A percentile compares a stretch with the other conserved stretches of the same genome.
phyloP scores from a whole-genome alignment of 805 yeast genomes.

The Wilhelminamyces savonicus region DNA sequence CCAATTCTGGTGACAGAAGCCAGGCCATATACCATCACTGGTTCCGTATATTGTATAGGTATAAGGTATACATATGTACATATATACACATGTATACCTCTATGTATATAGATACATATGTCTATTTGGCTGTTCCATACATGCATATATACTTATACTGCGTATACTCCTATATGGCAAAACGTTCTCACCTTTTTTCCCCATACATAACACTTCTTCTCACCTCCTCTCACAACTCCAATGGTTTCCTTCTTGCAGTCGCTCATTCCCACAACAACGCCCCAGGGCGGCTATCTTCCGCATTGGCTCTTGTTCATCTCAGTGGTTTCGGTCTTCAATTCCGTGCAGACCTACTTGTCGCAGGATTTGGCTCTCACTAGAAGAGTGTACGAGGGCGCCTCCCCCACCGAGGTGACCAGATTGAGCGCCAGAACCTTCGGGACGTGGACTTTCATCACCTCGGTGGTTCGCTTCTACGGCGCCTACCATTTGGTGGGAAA shows the following conservation, averaged over 20 bases:
- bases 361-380: conserved; percentile 66
- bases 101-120: too few relatives aligned
- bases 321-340: conserved; percentile 86
- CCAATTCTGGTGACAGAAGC: too few relatives aligned
- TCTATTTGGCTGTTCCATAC: too few relatives aligned
- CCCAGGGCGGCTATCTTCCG: conserved; percentile 51
- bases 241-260: neutral
- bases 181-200: too few relatives aligned
- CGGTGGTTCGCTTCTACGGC: conserved; percentile 80
- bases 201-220: too few relatives aligned
- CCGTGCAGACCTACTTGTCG: conserved; percentile 75
- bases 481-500: conserved; percentile 64
- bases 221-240: too few relatives aligned
- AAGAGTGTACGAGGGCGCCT: conserved; percentile 56
- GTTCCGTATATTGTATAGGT: too few relatives aligned
- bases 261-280: conserved; percentile 11
- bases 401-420: conserved; percentile 29
- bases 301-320: conserved; percentile 50
- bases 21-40: too few relatives aligned
- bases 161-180: too few relatives aligned
- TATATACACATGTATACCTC: too few relatives aligned
- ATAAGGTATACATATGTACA: too few relatives aligned
- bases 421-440: conserved; percentile 96
- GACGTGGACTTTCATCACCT: conserved; percentile 90
- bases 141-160: too few relatives aligned